Conservation (phyloP, 2,329 filamentous ascomycete genomes). For the Penicillium sp. region DNA sequence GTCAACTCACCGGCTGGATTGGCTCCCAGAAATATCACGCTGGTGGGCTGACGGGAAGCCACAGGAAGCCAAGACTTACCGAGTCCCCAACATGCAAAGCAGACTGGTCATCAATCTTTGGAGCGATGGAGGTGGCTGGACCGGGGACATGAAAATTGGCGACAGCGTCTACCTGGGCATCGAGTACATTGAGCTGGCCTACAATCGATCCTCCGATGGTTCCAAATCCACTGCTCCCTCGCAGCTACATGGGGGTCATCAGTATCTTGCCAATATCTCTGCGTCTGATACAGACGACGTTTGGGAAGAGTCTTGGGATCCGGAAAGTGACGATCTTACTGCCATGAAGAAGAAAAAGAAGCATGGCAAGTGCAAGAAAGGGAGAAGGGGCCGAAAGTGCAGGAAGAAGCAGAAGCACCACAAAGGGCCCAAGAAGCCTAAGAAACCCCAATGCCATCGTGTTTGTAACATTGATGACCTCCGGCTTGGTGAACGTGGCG, state of each 20-base stretch:
- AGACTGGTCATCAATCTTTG: slow-evolving; percentile 41
- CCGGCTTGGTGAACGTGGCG: slow-evolving; percentile 2
- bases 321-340: slow-evolving; percentile 3
- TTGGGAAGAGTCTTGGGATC: neutral
- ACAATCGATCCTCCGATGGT: slow-evolving; percentile 31
- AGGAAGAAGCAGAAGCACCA: slow-evolving; percentile 11
- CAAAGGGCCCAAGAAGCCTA: slow-evolving; percentile 1
- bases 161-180: slow-evolving; percentile 38
- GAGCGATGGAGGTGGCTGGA: slow-evolving; percentile 43
- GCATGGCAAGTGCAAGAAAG: slow-evolving; percentile 13
- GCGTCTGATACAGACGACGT: neutral
- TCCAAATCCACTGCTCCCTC: slow-evolving; percentile 6
- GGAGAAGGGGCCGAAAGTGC: slow-evolving; percentile 13
- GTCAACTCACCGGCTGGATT: slow-evolving; percentile 42
- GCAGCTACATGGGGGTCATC: slow-evolving; percentile 15
- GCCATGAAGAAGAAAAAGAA: slow-evolving; percentile 6
- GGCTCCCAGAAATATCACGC: slow-evolving; percentile 32
- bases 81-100: slow-evolving; percentile 37
- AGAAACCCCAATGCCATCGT: slow-evolving; percentile 8
- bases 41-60: slow-evolving; percentile 38
- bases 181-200: slow-evolving; percentile 42
- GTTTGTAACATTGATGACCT: slow-evolving; percentile 17
- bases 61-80: slow-evolving; percentile 31
- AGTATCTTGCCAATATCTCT: slow-evolving; percentile 3
- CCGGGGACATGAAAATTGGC: slow-evolving; percentile 38